phyloP scores from a whole-genome alignment of 805 yeast species.

The Yarrowia sp. region DNA sequence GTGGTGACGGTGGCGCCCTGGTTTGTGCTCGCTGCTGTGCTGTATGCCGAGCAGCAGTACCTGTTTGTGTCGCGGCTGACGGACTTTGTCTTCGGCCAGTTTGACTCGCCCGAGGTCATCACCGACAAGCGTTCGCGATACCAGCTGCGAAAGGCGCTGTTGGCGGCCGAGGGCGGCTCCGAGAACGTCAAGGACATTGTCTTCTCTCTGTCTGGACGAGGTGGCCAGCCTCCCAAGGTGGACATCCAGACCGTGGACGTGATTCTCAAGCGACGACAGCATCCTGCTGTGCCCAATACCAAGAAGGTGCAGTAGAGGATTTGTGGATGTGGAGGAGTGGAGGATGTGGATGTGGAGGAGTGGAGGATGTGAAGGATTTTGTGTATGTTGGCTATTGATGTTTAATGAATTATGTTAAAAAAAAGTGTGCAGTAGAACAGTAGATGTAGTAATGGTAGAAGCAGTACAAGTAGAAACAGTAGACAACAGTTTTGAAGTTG shows the following conservation, averaged over 20 bases:
- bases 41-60: constrained; percentile 59
- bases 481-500: too few species aligned
- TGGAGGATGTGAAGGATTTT: constrained; percentile 10
- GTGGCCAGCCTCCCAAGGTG: constrained; percentile 12
- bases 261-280: constrained; percentile 21
- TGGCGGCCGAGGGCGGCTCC: constrained; percentile 10
- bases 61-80: constrained; percentile 20
- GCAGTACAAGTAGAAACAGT: too few species aligned
- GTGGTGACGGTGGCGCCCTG: constrained; percentile 49
- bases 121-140: constrained; percentile 29
- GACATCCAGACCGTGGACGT: constrained; percentile 20
- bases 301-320: constrained; percentile 22
- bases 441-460: not conserved
- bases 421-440: not conserved
- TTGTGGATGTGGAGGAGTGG: not conserved
- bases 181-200: constrained; percentile 18
- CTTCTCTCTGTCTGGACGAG: constrained; percentile 3
- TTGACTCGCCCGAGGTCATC: constrained; percentile 31
- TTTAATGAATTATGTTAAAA: not conserved
- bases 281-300: constrained; percentile 20
- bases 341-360: constrained; percentile 1
- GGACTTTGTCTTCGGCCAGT: constrained; percentile 7
- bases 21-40: constrained; percentile 55
- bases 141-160: constrained; percentile 35
- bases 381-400: constrained; percentile 17